A percentile compares a stretch with the other conserved stretches of the same genome.
phyloP scores from a whole-genome alignment of 805 yeast genomes.

The Yamadazyma sp. region DNA sequence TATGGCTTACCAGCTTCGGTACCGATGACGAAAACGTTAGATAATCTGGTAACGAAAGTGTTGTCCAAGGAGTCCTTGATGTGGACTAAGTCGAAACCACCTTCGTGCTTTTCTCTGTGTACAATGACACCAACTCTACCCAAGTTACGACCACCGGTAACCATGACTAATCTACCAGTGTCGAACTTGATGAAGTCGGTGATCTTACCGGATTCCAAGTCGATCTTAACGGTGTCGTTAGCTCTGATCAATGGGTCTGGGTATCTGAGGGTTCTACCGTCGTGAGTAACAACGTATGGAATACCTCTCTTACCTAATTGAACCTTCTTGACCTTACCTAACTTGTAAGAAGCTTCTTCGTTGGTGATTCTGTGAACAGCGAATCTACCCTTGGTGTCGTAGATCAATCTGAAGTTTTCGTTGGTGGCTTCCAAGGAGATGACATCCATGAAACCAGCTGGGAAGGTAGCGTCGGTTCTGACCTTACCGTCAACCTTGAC shows the following conservation, averaged over 20 bases:
- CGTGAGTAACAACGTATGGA: slow-evolving; percentile 99
- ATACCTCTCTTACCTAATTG: slow-evolving; percentile 98
- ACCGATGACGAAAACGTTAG: slow-evolving; percentile 43
- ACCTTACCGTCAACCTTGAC: slow-evolving; percentile 99
- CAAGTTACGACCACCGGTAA: slow-evolving; percentile 45
- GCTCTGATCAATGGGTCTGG: slow-evolving; percentile 97
- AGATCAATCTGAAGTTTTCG: slow-evolving; percentile 98
- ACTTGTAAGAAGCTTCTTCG: slow-evolving; percentile 97
- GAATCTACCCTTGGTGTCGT: slow-evolving; percentile 98
- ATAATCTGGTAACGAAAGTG: slow-evolving; percentile 44
- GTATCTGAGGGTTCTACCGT: slow-evolving; percentile 99
- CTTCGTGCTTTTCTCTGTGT: slow-evolving; percentile 45
- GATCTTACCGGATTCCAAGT: slow-evolving; percentile 94
- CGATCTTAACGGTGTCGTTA: slow-evolving; percentile 97
- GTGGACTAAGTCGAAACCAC: slow-evolving; percentile 45
- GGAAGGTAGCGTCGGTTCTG: slow-evolving; percentile 98
- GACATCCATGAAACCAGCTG: slow-evolving; percentile 99
- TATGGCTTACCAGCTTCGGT: slow-evolving; percentile 42
- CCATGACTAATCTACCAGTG: slow-evolving; percentile 43
- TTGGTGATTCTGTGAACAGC: slow-evolving; percentile 99
- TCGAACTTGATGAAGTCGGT: slow-evolving; percentile 45
- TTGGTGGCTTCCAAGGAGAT: slow-evolving; percentile 96
- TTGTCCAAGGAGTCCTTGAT: slow-evolving; percentile 42
- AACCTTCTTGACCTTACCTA: slow-evolving; percentile 97
- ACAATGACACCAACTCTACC: slow-evolving; percentile 44